Conservation (phyloP, 345 rosid genomes). For the Boechera stricta region DNA sequence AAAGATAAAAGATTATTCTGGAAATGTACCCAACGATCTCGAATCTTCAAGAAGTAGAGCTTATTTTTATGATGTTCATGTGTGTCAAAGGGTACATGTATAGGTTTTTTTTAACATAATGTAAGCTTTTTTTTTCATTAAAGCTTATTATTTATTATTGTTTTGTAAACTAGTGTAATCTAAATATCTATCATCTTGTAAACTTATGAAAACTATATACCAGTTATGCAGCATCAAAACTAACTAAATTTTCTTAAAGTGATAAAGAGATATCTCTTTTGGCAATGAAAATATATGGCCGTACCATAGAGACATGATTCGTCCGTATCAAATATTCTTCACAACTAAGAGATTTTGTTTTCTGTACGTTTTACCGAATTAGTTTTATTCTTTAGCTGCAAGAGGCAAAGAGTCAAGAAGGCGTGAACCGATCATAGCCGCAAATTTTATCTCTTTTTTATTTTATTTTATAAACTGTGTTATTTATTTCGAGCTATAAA, state of each 20-base stretch:
- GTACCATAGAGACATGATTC: conserved; percentile 27
- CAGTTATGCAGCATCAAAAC: neutral
- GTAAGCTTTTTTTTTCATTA: neutral
- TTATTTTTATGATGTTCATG: neutral
- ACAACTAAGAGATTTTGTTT: conserved; percentile 29
- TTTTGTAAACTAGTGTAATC: neutral
- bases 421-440: conserved; percentile 13
- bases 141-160: neutral
- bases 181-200: neutral
- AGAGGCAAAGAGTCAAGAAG: conserved; percentile 32
- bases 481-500: conserved; percentile 13
- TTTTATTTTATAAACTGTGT: neutral
- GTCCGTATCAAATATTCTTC: conserved; percentile 35
- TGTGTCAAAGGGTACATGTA: neutral
- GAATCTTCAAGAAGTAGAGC: conserved; percentile 28
- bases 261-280: conserved; percentile 1
- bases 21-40: conserved; percentile 36
- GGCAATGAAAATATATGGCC: conserved; percentile 10
- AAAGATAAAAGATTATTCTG: conserved; percentile 20
- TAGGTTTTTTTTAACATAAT: neutral
- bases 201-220: neutral
- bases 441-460: neutral
- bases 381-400: conserved; percentile 30
- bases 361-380: conserved; percentile 17
- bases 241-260: neutral